Evolutionary conservation across 2,329 filamentous ascomycete species (phyloP), one percentile per base, ranked within the genome.

Genomic region (Tolypocladium inflatum): DNA sequence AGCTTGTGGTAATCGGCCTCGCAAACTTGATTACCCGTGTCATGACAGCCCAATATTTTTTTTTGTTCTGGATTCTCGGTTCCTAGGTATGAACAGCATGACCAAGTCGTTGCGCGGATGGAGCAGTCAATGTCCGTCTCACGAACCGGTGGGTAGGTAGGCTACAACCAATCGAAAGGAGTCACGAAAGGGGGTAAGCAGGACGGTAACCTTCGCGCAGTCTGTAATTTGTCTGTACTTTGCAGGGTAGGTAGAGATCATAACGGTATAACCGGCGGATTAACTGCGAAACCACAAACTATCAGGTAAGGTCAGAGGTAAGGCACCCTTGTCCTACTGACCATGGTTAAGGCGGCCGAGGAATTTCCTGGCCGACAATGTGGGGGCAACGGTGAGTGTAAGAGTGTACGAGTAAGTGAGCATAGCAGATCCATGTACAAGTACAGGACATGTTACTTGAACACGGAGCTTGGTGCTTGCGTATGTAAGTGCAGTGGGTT

Each of bases 241-340:
- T 54, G 56, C 45, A 60, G 56, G 58, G 56, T 60, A 60, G 58
- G 56, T 58, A 60, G 54, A 58, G 56, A 55, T 48, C 54, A 41
- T 45, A 53, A 38, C 19, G 33, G 55, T 30, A 39, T 35, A 4
- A 26, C 50, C 53, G 38, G 53, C 38, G 45, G 59, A 55, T 60
- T 55, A 54, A 57, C 55, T 54, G 57, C 54, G 57, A 56, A 58
- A 42, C 41, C 48, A 57, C 17, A 56, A 55, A 55, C 42, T 54
- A 68, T 64, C 68, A 79, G 77, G 78, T 79, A 80, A 79, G 76
- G 77, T 80, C 76, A 78, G 78, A 79, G 79, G 78, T 80, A 81
- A 81, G 78, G 69, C 68, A 66, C 73, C 70, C 66, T 66, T 69
- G 62, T 71, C 70, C 70, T 71, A 65, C 67, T 72, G 69, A 69